phyloP scores from a whole-genome alignment of 2,329 filamentous ascomycete genomes.

The Sporothrix luriei region DNA sequence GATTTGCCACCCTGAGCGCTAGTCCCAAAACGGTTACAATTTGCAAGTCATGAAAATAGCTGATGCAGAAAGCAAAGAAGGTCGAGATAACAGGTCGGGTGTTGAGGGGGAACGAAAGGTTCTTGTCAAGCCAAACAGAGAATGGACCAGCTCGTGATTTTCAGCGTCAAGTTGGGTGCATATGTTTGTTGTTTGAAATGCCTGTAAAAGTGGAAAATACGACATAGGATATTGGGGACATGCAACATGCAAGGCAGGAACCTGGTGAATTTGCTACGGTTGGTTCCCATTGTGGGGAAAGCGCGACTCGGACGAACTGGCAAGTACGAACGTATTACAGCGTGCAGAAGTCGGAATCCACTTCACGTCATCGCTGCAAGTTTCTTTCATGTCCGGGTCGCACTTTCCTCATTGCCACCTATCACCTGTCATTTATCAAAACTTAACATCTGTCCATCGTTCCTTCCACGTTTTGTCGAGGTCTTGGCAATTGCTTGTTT shows the following conservation, averaged over 20 bases:
- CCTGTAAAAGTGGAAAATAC: background rate
- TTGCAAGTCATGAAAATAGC: background rate
- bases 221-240: background rate
- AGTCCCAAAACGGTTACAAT: conserved; percentile 11
- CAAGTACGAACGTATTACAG: too few relatives aligned
- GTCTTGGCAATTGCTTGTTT: conserved; percentile 24
- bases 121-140: background rate
- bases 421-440: conserved; percentile 18
- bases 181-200: background rate
- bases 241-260: background rate
- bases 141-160: background rate
- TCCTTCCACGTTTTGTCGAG: conserved; percentile 12
- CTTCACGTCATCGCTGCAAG: conserved; percentile 23
- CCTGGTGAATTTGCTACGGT: too few relatives aligned
- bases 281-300: conserved; percentile 13
- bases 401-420: conserved; percentile 17
- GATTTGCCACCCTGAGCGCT: conserved; percentile 15
- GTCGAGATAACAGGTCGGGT: background rate
- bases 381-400: conserved; percentile 1
- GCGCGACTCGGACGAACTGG: background rate
- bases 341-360: background rate
- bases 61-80: background rate
- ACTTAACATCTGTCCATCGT: background rate
- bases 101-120: background rate
- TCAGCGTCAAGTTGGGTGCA: background rate